Base-by-base conservation (phyloP, 2,329 filamentous ascomycete genomes). In the Pseudogymnoascus sp. region DNA sequence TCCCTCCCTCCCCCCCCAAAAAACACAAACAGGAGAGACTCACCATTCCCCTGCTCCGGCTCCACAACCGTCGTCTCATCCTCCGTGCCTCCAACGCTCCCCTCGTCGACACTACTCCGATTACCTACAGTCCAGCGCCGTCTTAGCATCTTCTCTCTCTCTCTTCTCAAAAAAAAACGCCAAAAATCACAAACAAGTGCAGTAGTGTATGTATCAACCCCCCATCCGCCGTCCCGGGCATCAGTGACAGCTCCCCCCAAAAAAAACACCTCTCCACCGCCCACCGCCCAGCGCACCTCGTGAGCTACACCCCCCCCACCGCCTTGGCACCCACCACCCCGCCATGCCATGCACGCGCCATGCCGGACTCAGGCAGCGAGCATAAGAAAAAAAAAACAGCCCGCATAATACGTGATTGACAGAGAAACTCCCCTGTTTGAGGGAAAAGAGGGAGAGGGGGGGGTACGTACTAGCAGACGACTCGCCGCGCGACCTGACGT, bases 41-140 rank as follows among this genome's bases (percentile, higher is more conserved):
- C 78, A 96, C 91, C 89, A 83, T 93, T 97, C 78, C 93, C 92
- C 82, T 97, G 92, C 63, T 97, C 93, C 65, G 90, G 85, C 78
- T 96, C 92, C 72, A 97, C 87, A 66, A 93, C 83, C 64, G 86
- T 87, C 73, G 91, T 92, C 71, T 96, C 91, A 68, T 84, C 82
- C 71, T 91, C 87, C 65, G 79, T 78, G 65, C 76, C 76, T 10
- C 78, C 80, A 19, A 53, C 63, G 69, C 72, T 69, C 13, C 65
- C 65, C 42, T 74, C 73, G 23, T 74, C 73, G 57, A 71, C 65
- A 28, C 71, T 73, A 21, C 71, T 73, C 59, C 78, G 76, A 70
- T 74, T 77, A 70, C 79, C 80, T 81, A 69, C 65, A 62, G 50
- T 60, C 35, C 57, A 60, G 11, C 57, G 13, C n/a, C 57, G 57